A percentile compares a stretch with the other conserved stretches of the same genome.
Conservation (phyloP, 2,329 filamentous ascomycete genomes). For the Fusarium acutatum region DNA sequence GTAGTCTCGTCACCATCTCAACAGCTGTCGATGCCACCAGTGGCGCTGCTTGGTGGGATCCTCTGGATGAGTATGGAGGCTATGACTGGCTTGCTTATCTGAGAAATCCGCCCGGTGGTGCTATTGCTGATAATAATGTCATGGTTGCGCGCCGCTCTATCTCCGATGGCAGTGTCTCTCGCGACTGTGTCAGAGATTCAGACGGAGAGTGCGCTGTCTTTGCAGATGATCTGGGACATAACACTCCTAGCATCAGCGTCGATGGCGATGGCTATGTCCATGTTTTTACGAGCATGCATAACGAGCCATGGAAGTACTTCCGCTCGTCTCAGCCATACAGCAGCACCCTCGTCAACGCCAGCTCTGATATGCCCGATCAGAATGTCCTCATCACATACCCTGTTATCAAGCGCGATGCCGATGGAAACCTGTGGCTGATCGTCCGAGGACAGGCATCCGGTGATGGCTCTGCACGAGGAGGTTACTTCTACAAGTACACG, state of each 20-base stretch:
- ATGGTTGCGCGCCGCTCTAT: slow-evolving; percentile 36
- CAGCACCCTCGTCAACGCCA: slow-evolving; percentile 29
- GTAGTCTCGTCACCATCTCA: neutral
- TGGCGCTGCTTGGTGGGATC: slow-evolving; percentile 40
- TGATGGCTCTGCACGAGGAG: slow-evolving; percentile 2
- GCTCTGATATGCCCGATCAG: slow-evolving; percentile 35
- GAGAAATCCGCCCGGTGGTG: slow-evolving; percentile 35
- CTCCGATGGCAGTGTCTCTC: slow-evolving; percentile 25
- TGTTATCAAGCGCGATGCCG: slow-evolving; percentile 12
- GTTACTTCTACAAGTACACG: slow-evolving; percentile 22
- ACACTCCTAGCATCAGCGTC: slow-evolving; percentile 13
- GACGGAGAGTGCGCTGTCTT: slow-evolving; percentile 32
- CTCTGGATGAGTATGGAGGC: slow-evolving; percentile 37
- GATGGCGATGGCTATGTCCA: slow-evolving; percentile 40
- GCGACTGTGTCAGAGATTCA: slow-evolving; percentile 35
- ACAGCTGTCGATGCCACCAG: slow-evolving; percentile 34
- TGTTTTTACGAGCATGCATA: slow-evolving; percentile 43
- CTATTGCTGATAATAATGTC: slow-evolving; percentile 37
- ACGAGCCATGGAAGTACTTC: slow-evolving; percentile 40
- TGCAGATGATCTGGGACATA: slow-evolving; percentile 37
- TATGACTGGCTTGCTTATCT: slow-evolving; percentile 37
- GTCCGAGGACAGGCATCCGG: slow-evolving; percentile 12
- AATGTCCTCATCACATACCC: slow-evolving; percentile 20
- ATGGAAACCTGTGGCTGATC: slow-evolving; percentile 12
- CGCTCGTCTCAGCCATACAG: slow-evolving; percentile 33